Conservation (phyloP, 257 asterid species). For the Solanum paucissectum region DNA sequence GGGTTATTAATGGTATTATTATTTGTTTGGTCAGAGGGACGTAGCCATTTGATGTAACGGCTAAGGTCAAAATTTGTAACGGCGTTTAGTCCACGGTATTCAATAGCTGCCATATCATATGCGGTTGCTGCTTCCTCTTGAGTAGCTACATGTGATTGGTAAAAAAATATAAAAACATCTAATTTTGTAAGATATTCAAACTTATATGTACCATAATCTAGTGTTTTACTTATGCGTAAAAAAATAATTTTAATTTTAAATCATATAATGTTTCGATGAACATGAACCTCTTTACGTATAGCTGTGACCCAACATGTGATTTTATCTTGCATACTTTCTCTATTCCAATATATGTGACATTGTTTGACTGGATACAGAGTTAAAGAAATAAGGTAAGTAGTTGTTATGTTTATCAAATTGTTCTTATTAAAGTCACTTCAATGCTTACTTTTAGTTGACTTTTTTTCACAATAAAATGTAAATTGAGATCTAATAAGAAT, state of each 20-base stretch:
- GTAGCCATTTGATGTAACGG: conserved; percentile 56
- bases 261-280: no score
- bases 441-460: background rate
- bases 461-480: no score
- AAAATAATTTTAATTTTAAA: no score
- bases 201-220: background rate
- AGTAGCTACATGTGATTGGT: conserved; percentile 41
- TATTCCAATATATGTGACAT: background rate
- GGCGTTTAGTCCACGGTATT: conserved; percentile 87
- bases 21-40: conserved; percentile 9
- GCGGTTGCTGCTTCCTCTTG: conserved; percentile 98
- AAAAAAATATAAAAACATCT: no score
- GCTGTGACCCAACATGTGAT: background rate
- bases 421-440: no score
- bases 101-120: conserved; percentile 92
- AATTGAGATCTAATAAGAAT: no score
- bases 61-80: conserved; percentile 89
- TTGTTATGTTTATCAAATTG: no score
- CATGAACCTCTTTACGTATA: background rate
- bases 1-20: conserved; percentile 4
- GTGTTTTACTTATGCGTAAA: no score
- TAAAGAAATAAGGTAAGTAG: no score
- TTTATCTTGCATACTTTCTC: no score
- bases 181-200: background rate
- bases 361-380: rapidly evolving